phyloP scores from a whole-genome alignment of 345 rosid genomes.

The Hypericum androsaemum region DNA sequence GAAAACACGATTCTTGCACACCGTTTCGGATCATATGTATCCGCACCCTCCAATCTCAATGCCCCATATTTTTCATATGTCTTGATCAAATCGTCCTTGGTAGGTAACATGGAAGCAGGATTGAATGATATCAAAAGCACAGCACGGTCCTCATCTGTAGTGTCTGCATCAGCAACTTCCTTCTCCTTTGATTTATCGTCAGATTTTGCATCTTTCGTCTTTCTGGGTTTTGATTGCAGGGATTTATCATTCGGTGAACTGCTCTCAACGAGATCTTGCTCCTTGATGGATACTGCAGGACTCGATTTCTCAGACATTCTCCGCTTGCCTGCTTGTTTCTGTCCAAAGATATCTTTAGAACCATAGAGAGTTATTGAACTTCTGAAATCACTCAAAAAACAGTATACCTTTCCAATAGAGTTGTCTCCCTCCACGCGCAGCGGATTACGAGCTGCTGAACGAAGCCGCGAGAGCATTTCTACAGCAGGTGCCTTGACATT shows the following conservation, averaged over 20 bases:
- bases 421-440: slow-evolving; percentile 23
- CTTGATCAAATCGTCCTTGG: slow-evolving; percentile 44
- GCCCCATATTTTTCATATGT: slow-evolving; percentile 49
- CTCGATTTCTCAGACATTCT: slow-evolving; percentile 28
- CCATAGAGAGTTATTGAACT: slow-evolving; percentile 40
- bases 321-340: slow-evolving; percentile 23
- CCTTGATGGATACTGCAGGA: slow-evolving; percentile 8
- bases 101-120: slow-evolving; percentile 52
- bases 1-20: slow-evolving; percentile 44
- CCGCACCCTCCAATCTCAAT: slow-evolving; percentile 38
- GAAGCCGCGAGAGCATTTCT: slow-evolving; percentile 42
- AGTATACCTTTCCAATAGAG: slow-evolving; percentile 32
- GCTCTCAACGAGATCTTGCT: slow-evolving; percentile 19
- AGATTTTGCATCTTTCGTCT: slow-evolving; percentile 19
- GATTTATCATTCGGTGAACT: slow-evolving; percentile 17
- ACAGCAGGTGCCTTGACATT: slow-evolving; percentile 34
- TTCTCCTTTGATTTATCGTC: slow-evolving; percentile 4
- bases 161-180: slow-evolving; percentile 16
- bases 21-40: slow-evolving; percentile 27
- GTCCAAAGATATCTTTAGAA: slow-evolving; percentile 13
- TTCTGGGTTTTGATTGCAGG: slow-evolving; percentile 12
- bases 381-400: slow-evolving; percentile 52
- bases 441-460: slow-evolving; percentile 41
- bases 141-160: slow-evolving; percentile 16
- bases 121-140: slow-evolving; percentile 47